A percentile compares a stretch with the other conserved stretches of the same genome.
phyloP scores from a whole-genome alignment of 2,329 filamentous ascomycete species.

The Exophiala calicioides region DNA sequence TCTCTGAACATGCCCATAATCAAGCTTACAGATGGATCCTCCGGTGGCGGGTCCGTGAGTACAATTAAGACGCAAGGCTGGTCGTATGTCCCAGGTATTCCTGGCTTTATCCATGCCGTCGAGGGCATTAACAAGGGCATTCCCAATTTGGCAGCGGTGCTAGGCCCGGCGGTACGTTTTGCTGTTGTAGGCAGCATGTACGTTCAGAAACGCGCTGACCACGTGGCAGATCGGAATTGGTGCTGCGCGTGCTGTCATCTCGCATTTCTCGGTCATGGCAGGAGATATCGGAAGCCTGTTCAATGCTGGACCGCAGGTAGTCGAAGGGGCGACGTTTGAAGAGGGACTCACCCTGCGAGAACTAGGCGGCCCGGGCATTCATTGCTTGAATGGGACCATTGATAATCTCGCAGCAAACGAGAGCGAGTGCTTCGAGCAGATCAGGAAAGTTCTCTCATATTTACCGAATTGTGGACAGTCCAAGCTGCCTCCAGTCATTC shows the following conservation, averaged over 20 bases:
- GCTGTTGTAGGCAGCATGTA: neutral
- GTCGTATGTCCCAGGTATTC: constrained; percentile 62
- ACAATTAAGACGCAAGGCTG: constrained; percentile 46
- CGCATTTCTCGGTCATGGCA: constrained; percentile 68
- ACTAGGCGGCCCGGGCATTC: constrained; percentile 61
- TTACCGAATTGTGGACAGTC: constrained; percentile 58
- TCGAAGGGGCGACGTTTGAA: constrained; percentile 64
- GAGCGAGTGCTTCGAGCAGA: constrained; percentile 61
- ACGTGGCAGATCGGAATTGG: constrained; percentile 52
- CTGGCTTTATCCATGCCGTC: constrained; percentile 45
- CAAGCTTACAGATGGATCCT: constrained; percentile 65
- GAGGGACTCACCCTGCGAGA: constrained; percentile 61
- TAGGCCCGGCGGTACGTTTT: constrained; percentile 55
- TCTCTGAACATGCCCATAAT: constrained; percentile 65
- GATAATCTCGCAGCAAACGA: constrained; percentile 65
- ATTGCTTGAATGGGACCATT: constrained; percentile 66
- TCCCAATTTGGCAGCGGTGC: constrained; percentile 63
- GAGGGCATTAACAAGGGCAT: constrained; percentile 59
- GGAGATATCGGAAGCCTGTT: constrained; percentile 63
- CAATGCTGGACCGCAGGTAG: constrained; percentile 65
- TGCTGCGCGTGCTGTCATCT: constrained; percentile 61
- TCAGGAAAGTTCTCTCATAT: constrained; percentile 58
- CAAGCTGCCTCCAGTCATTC: constrained; percentile 54
- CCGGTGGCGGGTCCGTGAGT: constrained; percentile 54
- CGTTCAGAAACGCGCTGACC: neutral